A percentile compares a stretch with the other conserved stretches of the same genome.
These are phyloP conservation scores for Acanthamoeba healyi DNA, from an alignment of 208 protist species.

Conservation along the genomic window DNA sequence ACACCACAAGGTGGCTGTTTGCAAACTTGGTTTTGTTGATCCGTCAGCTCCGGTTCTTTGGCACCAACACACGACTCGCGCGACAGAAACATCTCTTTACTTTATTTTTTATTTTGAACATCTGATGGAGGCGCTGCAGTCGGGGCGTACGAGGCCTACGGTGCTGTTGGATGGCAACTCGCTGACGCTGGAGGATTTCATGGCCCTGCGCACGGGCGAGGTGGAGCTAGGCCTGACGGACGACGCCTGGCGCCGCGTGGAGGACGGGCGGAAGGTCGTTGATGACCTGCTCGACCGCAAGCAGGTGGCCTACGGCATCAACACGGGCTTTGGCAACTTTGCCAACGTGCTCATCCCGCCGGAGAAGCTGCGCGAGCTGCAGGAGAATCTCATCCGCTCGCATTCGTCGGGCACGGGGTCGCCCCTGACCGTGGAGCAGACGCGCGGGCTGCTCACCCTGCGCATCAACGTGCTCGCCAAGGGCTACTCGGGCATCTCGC, in stretches of 20 bases:
- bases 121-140: too few relatives aligned
- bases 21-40: too few relatives aligned
- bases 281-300: constrained; percentile 73
- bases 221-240: constrained; percentile 70
- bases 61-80: too few relatives aligned
- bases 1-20: too few relatives aligned
- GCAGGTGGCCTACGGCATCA: constrained; percentile 90
- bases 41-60: too few relatives aligned
- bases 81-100: too few relatives aligned
- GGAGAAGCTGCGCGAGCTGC: constrained; percentile 88
- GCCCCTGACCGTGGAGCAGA: constrained; percentile 86
- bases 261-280: constrained; percentile 72
- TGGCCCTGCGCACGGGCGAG: constrained; percentile 25
- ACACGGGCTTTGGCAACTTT: constrained; percentile 93
- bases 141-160: too few relatives aligned
- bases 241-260: constrained; percentile 68
- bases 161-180: constrained; percentile 51
- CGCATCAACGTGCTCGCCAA: constrained; percentile 91
- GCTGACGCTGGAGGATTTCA: constrained; percentile 1
- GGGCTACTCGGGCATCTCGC: constrained; percentile 65
- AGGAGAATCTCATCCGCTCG: constrained; percentile 92
- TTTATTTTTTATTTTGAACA: too few relatives aligned
- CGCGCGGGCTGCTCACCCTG: constrained; percentile 88
- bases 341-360: constrained; percentile 88
- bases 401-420: constrained; percentile 90